Percentiles rank a stretch among this genome's conserved stretches.
These are phyloP conservation scores for Alternaria triticina DNA, from an alignment of 2,329 filamentous ascomycete genomes.

Conservation along the genomic window DNA sequence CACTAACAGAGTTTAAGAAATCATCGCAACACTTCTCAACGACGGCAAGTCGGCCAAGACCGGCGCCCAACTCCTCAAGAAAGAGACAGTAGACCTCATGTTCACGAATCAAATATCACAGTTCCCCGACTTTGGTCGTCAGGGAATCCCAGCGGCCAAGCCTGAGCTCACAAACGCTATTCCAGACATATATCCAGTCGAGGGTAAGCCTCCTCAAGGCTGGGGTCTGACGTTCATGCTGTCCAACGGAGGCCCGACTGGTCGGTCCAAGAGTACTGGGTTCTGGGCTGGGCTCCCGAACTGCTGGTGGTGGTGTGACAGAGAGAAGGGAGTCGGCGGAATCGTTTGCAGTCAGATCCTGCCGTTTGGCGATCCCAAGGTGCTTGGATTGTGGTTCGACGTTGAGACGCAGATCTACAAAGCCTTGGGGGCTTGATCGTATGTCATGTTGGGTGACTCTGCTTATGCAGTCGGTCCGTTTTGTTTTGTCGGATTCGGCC, in stretches of 20 bases:
- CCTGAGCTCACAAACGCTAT: slow-evolving; percentile 58
- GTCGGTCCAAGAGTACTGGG: slow-evolving; percentile 49
- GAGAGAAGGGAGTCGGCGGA: slow-evolving; percentile 62
- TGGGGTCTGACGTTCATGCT: slow-evolving; percentile 69
- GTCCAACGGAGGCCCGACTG: slow-evolving; percentile 38
- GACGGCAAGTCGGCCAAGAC: slow-evolving; percentile 66
- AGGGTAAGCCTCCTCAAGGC: slow-evolving; percentile 61
- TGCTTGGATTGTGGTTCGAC: slow-evolving; percentile 16
- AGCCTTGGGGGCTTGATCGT: slow-evolving; percentile 9
- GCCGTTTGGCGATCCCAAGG: slow-evolving; percentile 38
- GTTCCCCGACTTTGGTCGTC: slow-evolving; percentile 59
- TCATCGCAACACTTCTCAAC: slow-evolving; percentile 68
- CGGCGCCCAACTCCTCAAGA: slow-evolving; percentile 59
- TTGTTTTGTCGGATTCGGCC: background rate
- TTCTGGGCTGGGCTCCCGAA: slow-evolving; percentile 68
- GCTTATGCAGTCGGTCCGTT: slow-evolving; percentile 5
- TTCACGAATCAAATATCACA: slow-evolving; percentile 66
- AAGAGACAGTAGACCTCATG: slow-evolving; percentile 67
- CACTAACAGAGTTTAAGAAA: slow-evolving; percentile 52
- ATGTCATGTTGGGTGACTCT: background rate
- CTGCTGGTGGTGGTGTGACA: slow-evolving; percentile 67
- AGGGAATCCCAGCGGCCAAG: slow-evolving; percentile 56
- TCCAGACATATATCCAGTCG: slow-evolving; percentile 57
- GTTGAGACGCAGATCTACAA: slow-evolving; percentile 16
- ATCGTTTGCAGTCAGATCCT: slow-evolving; percentile 40